Base-by-base conservation (phyloP, 129 eudicot species). In the Pulicaria dysenterica region DNA sequence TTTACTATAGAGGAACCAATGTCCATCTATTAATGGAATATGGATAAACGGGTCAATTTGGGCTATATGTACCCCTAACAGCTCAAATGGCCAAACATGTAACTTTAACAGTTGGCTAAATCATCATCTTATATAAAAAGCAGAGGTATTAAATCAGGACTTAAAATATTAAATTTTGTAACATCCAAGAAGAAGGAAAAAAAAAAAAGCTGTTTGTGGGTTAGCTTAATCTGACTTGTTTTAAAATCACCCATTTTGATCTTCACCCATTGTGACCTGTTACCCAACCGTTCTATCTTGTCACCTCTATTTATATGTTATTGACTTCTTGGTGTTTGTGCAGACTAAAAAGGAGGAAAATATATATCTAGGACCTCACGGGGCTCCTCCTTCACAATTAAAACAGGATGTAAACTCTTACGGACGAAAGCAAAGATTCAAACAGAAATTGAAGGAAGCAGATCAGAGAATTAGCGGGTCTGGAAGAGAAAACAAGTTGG, bases 311-410 rank as follows among this genome's bases (percentile, higher is more conserved):
- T 5, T 58, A 3, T 8, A 34, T 19, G 9, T 56, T 55, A 34
- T 66, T 17, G 45, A 15, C 46, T 63, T 76, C 42, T 42, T 16
- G 60, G 17, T 39, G 4, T 24, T 63, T 60, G 46, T 71, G 58
- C 83, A 95, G 99, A 83, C 77, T 55, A 77, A 64, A 62, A 83
- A 81, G 48, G 99, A 90, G 74, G 91, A 95, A 60, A 64, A 57
- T 19, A 95, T 95, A 73, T 95, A 95, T 72, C 86, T 90, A 10
- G 99, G 99, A 49, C 99, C 99, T 31, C 97, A 95, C 47, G 99
- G 97, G 68, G 97, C 99, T 43, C 99, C 99, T 45, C 99, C 96
- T 19, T 84, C 88, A 49, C 88, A 80, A 70, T 45, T 87, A 48
- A 89, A 87, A 62, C 92, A 77, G 46, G 98, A 93, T 68, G 77